Evolutionary conservation across 140 eudicot species (phyloP), one percentile per base, ranked within the genome.

Genomic region (Flaveria floridana): DNA sequence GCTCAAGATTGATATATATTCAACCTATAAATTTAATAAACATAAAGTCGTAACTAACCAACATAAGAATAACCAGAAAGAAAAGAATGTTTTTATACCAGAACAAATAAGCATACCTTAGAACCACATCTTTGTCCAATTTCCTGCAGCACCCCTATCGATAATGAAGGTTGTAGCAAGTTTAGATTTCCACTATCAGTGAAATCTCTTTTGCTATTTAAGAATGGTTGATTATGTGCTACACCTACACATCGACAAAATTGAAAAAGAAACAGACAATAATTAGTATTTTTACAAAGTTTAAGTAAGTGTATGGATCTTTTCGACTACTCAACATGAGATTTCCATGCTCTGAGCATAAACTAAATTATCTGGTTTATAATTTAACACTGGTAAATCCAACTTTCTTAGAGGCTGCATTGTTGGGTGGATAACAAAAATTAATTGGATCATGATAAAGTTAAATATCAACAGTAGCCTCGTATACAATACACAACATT

Each of bases 101-200:
- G n/a, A 56, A 77, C 39, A 62, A 7, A 20, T 81, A 6, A 7
- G 47, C 47, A 42, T 42, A 92, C 98, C 96, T 90, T 89, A 21
- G 92, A 87, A 67, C 83, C 83, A 76, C 96, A 89, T 78, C 88
- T 85, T 68, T 86, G 87, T 78, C 89, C 96, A 81, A 93, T 93
- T 86, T 90, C 96, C 62, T 89, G 96, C 76, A 93, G 86, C 59
- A 86, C 98, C 26, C 86, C 84, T 25, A 90, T 83, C 44, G 81
- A 87, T 72, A 88, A 76, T 72, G 95, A 81, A 47, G 88, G 75
- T 59, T 88, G 84, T 56, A 73, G 71, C 73, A 59, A 46, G 63
- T 82, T 87, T 59, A 70, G 20, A 72, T 82, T 87, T 42, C 82
- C 87, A 72, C 84, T 67, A 48, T 89, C 95, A 71, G 71, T 44